Conservation (phyloP, 345 rosid species). For the Dimocarpus longan region DNA sequence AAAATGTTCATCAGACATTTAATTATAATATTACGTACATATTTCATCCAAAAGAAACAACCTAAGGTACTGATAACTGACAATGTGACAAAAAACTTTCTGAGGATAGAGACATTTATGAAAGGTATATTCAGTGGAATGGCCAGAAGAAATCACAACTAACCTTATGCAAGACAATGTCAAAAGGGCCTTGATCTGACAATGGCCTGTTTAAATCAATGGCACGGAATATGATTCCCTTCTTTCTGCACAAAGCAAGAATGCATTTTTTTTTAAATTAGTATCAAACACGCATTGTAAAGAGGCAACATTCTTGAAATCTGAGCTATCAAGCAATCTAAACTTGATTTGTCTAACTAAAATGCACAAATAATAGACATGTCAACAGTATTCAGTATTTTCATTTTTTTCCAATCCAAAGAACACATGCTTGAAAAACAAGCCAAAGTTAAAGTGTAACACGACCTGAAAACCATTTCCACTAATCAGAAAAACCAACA, state of each 20-base stretch:
- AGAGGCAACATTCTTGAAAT: conserved; percentile 26
- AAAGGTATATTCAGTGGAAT: neutral
- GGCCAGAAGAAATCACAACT: conserved; percentile 21
- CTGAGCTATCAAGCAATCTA: conserved; percentile 28
- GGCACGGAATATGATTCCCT: conserved; percentile 77
- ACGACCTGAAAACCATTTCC: neutral
- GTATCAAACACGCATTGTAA: conserved; percentile 4
- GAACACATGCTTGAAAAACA: neutral
- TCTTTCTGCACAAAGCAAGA: conserved; percentile 57
- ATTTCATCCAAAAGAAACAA: conserved; percentile 16
- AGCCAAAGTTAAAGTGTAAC: neutral
- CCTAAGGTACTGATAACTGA: conserved; percentile 3
- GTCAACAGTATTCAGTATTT: neutral
- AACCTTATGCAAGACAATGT: conserved; percentile 91
- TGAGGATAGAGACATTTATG: neutral
- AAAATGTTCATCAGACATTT: conserved; percentile 36
- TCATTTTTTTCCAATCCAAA: neutral
- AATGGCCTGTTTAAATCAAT: conserved; percentile 67
- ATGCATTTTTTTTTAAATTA: conserved; percentile 15
- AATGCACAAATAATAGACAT: conserved; percentile 6
- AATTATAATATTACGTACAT: neutral
- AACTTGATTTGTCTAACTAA: conserved; percentile 20
- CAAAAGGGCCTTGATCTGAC: conserved; percentile 94
- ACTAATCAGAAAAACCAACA: conserved; percentile 1
- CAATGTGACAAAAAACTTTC: neutral